These are phyloP conservation scores for Moesziomyces parantarcticus DNA, from an alignment of 1,284 basidiomycete species.

Conservation along the genomic window DNA sequence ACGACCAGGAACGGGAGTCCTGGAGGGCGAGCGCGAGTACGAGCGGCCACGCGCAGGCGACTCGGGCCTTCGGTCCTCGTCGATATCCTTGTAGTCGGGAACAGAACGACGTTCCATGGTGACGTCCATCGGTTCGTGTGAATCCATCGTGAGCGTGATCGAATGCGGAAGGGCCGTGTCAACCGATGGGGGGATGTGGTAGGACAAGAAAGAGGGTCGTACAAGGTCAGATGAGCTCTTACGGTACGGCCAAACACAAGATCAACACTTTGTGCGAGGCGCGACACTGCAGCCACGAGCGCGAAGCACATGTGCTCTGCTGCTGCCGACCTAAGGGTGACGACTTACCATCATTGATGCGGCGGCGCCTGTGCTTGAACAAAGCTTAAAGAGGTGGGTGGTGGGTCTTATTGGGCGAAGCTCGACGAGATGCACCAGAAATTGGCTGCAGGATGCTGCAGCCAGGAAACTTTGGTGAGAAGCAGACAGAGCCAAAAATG, in stretches of 20 bases:
- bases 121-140: conserved; percentile 8
- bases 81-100: conserved; percentile 45
- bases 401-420: neutral
- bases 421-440: neutral
- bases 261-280: conserved; percentile 17
- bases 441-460: conserved; percentile 22
- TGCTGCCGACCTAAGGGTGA: neutral
- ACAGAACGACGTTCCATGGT: conserved; percentile 19
- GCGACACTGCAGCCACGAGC: neutral
- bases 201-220: conserved; percentile 1
- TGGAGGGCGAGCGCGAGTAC: conserved; percentile 46
- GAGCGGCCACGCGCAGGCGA: conserved; percentile 36
- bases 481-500: neutral
- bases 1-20: conserved; percentile 33
- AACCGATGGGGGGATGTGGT: too few relatives aligned
- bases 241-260: neutral
- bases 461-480: conserved; percentile 11
- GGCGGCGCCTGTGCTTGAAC: neutral
- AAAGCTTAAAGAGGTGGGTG: neutral
- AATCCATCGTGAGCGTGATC: conserved; percentile 9
- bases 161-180: neutral
- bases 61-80: conserved; percentile 38
- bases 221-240: conserved; percentile 1
- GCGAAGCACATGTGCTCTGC: neutral
- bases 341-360: neutral